These are phyloP conservation scores for Poa annua DNA, from an alignment of 176 grass and related monocot species.

Conservation along the genomic window DNA sequence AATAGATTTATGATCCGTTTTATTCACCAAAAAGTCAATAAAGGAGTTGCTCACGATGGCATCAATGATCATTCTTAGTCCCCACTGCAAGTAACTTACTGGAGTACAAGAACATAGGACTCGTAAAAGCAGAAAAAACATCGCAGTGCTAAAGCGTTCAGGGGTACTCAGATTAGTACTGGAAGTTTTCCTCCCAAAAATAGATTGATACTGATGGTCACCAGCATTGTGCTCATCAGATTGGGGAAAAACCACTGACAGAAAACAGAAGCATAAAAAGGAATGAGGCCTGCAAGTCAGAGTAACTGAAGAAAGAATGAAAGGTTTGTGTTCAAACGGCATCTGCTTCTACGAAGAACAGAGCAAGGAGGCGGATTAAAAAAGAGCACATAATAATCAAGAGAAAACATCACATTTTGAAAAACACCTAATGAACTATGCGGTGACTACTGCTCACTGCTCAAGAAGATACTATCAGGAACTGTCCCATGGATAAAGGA, in stretches of 20 bases:
- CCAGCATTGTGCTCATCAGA: slow-evolving; percentile 6
- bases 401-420: slow-evolving; percentile 5
- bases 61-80: not conserved
- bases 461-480: slow-evolving; percentile 5
- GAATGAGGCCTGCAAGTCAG: not conserved
- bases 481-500: not conserved
- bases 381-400: not conserved
- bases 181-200: not conserved
- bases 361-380: not conserved
- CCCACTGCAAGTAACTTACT: not conserved
- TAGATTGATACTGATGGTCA: slow-evolving; percentile 6
- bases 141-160: not conserved
- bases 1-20: not conserved
- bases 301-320: not conserved
- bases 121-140: slow-evolving; percentile 32
- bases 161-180: not conserved
- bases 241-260: not conserved
- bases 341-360: not conserved
- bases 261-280: not conserved
- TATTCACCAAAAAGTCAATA: not conserved
- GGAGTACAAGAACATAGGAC: not conserved
- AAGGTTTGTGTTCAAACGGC: not conserved
- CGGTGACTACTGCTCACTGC: not conserved
- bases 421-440: slow-evolving; percentile 26
- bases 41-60: not conserved